Evolutionary conservation across 305 asterid genomes (phyloP).

Genomic region (Salvia sclarea): DNA sequence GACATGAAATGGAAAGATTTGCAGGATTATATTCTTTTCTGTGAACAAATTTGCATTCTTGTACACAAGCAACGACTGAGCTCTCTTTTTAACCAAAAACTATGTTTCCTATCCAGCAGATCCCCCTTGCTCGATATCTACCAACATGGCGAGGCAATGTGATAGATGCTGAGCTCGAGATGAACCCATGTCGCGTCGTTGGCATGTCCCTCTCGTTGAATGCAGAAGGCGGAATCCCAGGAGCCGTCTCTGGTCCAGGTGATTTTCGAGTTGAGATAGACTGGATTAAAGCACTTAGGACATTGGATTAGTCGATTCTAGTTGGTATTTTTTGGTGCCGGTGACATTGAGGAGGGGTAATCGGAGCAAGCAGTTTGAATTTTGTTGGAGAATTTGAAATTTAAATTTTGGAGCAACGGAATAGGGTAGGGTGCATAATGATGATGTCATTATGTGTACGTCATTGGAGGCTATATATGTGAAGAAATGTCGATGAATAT

Average conservation of each 20-base stretch:
- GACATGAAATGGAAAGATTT: too few relatives aligned
- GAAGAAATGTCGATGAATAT: not conserved
- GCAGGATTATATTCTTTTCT: too few relatives aligned
- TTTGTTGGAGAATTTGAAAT: not conserved
- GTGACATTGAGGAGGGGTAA: not conserved
- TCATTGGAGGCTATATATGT: not conserved
- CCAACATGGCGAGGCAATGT: slow-evolving; percentile 98
- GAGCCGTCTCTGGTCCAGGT: slow-evolving; percentile 76
- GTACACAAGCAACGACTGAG: not conserved
- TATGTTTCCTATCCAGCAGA: slow-evolving; percentile 42
- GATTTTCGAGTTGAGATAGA: slow-evolving; percentile 76
- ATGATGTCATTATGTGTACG: not conserved
- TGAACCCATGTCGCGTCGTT: slow-evolving; percentile 84
- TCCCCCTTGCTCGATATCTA: slow-evolving; percentile 77
- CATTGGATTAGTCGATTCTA: slow-evolving; percentile 26
- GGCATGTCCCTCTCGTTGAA: slow-evolving; percentile 85
- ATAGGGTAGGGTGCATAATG: not conserved
- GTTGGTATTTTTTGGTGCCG: not conserved
- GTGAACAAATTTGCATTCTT: not conserved
- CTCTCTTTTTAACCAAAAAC: not conserved
- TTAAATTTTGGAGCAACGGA: not conserved
- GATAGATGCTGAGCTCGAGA: slow-evolving; percentile 78
- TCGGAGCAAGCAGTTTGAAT: not conserved
- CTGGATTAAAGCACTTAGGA: slow-evolving; percentile 90
- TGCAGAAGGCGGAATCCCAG: slow-evolving; percentile 82